Conservation (phyloP, 2,329 filamentous ascomycete genomes). For the Coleophoma cylindrospora region DNA sequence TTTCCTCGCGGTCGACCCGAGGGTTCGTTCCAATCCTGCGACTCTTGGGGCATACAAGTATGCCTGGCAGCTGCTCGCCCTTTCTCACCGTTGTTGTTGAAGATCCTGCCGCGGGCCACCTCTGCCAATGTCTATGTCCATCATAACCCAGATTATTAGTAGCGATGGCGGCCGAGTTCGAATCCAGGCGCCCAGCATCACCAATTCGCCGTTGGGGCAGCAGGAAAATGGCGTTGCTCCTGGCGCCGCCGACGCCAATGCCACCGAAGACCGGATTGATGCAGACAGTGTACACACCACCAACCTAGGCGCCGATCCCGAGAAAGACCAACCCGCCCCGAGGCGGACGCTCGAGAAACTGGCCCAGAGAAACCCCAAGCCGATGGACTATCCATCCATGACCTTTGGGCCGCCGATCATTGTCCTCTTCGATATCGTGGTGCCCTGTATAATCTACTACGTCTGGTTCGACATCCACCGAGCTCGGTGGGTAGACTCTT, state of each 20-base stretch:
- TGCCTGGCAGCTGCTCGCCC: neutral
- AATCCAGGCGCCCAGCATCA: neutral
- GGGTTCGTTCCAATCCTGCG: neutral
- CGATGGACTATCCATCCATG: conserved; percentile 16
- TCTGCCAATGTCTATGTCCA: neutral
- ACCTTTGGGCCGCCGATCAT: conserved; percentile 16
- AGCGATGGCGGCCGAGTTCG: neutral
- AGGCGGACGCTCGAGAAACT: conserved; percentile 12
- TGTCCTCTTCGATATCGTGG: conserved; percentile 14
- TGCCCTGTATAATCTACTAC: conserved; percentile 19
- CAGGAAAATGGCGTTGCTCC: neutral
- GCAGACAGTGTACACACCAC: neutral
- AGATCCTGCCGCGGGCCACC: neutral
- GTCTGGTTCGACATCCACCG: conserved; percentile 11
- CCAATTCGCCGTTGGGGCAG: neutral
- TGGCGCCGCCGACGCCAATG: too few species aligned
- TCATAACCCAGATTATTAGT: neutral
- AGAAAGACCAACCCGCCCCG: neutral
- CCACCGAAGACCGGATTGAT: neutral
- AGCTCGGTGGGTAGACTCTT: conserved; percentile 8
- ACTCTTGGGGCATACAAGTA: neutral
- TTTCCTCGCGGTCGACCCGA: neutral
- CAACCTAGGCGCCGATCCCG: neutral
- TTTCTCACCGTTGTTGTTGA: neutral
- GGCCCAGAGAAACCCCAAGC: conserved; percentile 15